Evolutionary conservation across 768 basidiomycete genomes (phyloP).

Genomic region (Lactarius akahatsu): DNA sequence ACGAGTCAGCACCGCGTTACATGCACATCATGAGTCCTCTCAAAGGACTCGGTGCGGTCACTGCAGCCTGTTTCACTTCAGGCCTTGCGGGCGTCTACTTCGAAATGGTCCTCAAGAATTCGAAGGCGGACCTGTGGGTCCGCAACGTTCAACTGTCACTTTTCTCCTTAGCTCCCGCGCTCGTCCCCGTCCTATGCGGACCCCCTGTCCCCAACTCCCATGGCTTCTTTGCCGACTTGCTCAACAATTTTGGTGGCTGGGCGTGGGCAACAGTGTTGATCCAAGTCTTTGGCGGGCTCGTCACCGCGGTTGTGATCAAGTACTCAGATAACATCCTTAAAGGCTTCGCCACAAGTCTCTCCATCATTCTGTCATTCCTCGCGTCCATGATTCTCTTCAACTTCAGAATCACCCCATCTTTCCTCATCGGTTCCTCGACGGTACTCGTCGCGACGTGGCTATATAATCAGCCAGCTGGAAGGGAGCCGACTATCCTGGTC

Average conservation of each 20-base stretch:
- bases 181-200: constrained; percentile 72
- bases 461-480: constrained; percentile 77
- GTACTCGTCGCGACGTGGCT: constrained; percentile 90
- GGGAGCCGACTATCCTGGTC: constrained; percentile 39
- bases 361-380: constrained; percentile 93
- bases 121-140: constrained; percentile 83
- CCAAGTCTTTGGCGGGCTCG: constrained; percentile 89
- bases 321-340: constrained; percentile 95
- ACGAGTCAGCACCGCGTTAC: constrained; percentile 56
- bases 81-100: constrained; percentile 93
- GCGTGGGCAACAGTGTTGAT: constrained; percentile 91
- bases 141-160: constrained; percentile 87
- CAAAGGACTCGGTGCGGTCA: constrained; percentile 81
- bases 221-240: constrained; percentile 57
- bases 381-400: constrained; percentile 90
- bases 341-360: constrained; percentile 95
- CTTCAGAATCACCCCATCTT: constrained; percentile 83
- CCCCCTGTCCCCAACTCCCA: constrained; percentile 43
- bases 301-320: constrained; percentile 96
- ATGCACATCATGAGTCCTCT: constrained; percentile 79
- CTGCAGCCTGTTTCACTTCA: constrained; percentile 83
- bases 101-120: constrained; percentile 88
- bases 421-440: constrained; percentile 80
- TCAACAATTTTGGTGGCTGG: constrained; percentile 89
- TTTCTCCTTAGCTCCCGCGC: constrained; percentile 87